Evolutionary conservation across 805 yeast genomes (phyloP).

Genomic region (Teunomyces aglyptinius): DNA sequence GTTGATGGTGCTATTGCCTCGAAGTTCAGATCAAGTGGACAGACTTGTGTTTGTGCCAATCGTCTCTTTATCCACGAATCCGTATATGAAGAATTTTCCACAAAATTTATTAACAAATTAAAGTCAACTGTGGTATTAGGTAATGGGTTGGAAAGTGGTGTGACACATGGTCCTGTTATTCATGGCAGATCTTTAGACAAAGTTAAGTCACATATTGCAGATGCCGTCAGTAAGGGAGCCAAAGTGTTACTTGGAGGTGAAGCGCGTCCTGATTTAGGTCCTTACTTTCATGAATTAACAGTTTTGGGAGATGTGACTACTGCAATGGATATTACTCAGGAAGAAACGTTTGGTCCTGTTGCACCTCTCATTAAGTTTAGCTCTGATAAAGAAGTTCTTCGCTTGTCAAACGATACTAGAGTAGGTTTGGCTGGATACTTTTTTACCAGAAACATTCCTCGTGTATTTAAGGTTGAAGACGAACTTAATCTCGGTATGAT

Average conservation of each 20-base stretch:
- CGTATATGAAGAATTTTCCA: slow-evolving; percentile 61
- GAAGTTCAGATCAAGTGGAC: slow-evolving; percentile 76
- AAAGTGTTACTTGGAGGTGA: slow-evolving; percentile 60
- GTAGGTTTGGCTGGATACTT: slow-evolving; percentile 81
- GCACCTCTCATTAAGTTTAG: slow-evolving; percentile 67
- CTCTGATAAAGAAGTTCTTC: slow-evolving; percentile 62
- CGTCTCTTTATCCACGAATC: slow-evolving; percentile 63
- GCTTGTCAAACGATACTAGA: slow-evolving; percentile 60
- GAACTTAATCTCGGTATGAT: slow-evolving; percentile 76
- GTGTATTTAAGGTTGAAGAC: slow-evolving; percentile 62
- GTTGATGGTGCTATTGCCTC: slow-evolving; percentile 63
- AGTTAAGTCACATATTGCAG: slow-evolving; percentile 60
- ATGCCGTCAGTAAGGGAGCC: slow-evolving; percentile 70
- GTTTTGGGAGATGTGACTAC: slow-evolving; percentile 58
- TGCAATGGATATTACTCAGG: slow-evolving; percentile 56
- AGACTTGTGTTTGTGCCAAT: slow-evolving; percentile 80
- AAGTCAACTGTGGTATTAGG: slow-evolving; percentile 51
- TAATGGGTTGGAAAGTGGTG: slow-evolving; percentile 54
- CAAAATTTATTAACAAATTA: slow-evolving; percentile 43
- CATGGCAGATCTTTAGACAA: slow-evolving; percentile 60
- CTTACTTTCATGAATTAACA: slow-evolving; percentile 66
- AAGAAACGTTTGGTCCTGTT: slow-evolving; percentile 82
- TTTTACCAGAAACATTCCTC: slow-evolving; percentile 53
- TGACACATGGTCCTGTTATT: slow-evolving; percentile 77
- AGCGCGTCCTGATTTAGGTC: slow-evolving; percentile 53